These are phyloP conservation scores for Diaporthe aspalathi DNA, from an alignment of 2,329 filamentous ascomycete species.

Conservation along the genomic window DNA sequence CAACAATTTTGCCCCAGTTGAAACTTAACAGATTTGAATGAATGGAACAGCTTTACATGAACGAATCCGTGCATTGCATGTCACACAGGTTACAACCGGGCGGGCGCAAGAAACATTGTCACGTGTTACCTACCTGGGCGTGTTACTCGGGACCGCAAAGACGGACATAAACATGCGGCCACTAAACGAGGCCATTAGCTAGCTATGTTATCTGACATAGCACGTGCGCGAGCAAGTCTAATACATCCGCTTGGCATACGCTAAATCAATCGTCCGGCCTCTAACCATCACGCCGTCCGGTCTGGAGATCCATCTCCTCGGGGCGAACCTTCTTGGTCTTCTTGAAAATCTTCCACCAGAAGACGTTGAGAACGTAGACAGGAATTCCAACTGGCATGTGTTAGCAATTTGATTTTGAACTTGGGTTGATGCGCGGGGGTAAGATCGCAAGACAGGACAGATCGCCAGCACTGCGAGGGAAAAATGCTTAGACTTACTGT, in stretches of 20 bases:
- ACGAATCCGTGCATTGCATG: background rate
- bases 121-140: too few species aligned
- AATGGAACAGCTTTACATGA: background rate
- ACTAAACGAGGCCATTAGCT: background rate
- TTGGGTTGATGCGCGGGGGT: background rate
- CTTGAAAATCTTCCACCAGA: slow-evolving; percentile 74
- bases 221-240: background rate
- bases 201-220: background rate
- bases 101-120: background rate
- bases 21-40: too few species aligned
- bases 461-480: too few species aligned
- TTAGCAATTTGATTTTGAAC: background rate
- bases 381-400: slow-evolving; percentile 45
- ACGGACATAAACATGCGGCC: background rate
- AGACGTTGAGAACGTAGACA: slow-evolving; percentile 65
- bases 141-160: background rate
- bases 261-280: background rate
- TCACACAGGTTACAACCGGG: background rate
- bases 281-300: slow-evolving; percentile 53
- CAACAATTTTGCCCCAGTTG: background rate
- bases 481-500: slow-evolving; percentile 41
- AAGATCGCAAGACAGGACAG: background rate
- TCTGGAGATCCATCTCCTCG: slow-evolving; percentile 67
- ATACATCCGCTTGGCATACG: background rate
- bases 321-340: slow-evolving; percentile 64